Evolutionary conservation across 176 grass and related monocot species (phyloP).

Genomic region (Poa annua): DNA sequence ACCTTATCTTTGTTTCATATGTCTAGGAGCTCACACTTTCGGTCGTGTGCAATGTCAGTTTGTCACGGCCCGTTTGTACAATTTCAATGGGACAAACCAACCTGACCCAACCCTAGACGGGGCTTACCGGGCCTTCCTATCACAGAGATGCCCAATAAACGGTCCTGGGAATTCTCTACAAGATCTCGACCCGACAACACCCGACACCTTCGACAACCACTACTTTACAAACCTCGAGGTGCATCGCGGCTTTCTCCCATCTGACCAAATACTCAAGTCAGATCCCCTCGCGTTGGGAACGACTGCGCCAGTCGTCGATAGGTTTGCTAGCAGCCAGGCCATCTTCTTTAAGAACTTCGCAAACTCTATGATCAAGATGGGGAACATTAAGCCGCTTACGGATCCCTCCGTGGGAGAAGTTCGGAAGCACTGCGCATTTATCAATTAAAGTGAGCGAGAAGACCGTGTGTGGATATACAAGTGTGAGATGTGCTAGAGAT

Average conservation of each 20-base stretch:
- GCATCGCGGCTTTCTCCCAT: conserved; percentile 48
- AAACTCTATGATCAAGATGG: conserved; percentile 70
- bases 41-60: conserved; percentile 55
- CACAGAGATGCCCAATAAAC: conserved; percentile 43
- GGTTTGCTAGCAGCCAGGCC: conserved; percentile 52
- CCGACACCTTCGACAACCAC: conserved; percentile 60
- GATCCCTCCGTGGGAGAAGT: conserved; percentile 42
- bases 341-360: conserved; percentile 62
- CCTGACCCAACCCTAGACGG: conserved; percentile 50
- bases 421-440: conserved; percentile 42
- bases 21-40: conserved; percentile 66
- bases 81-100: conserved; percentile 45
- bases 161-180: background rate
- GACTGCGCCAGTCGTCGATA: conserved; percentile 49
- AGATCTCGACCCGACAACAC: conserved; percentile 62
- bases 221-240: conserved; percentile 62
- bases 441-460: background rate
- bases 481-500: background rate
- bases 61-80: conserved; percentile 58
- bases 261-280: conserved; percentile 73
- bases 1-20: background rate
- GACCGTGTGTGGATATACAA: background rate
- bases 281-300: background rate
- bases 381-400: conserved; percentile 51
- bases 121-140: conserved; percentile 28